Evolutionary conservation across 306 rosid species (phyloP).

Genomic region (Fragaria ananassa): DNA sequence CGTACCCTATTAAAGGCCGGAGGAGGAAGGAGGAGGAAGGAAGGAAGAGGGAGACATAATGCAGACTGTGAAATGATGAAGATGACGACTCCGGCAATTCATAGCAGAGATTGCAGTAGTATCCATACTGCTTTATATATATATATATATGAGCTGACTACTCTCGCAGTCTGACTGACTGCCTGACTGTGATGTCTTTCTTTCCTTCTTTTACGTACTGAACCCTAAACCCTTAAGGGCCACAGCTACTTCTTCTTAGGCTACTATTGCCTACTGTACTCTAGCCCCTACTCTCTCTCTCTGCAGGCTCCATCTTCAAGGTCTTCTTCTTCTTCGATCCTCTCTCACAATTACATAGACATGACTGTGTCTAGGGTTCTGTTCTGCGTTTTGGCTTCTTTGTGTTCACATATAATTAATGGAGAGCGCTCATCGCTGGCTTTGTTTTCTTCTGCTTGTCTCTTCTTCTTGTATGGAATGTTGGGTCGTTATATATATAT

Average conservation of each 20-base stretch:
- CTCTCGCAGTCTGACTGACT: neutral
- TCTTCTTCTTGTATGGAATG: neutral
- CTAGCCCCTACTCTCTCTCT: constrained; percentile 35
- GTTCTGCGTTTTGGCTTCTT: neutral
- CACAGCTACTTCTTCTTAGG: neutral
- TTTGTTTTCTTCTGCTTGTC: neutral
- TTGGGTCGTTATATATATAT: neutral
- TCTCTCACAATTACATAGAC: neutral
- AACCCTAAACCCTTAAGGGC: neutral
- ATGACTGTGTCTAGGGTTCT: neutral
- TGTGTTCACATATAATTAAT: neutral
- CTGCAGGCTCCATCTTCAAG: neutral
- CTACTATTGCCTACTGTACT: neutral
- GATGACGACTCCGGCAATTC: neutral
- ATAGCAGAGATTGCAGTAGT: neutral
- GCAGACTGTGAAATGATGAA: neutral
- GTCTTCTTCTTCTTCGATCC: neutral
- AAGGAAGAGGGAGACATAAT: neutral
- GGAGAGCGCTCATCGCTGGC: neutral
- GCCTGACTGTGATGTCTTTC: neutral
- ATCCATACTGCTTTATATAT: neutral
- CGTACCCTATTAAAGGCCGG: neutral
- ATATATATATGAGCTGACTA: neutral
- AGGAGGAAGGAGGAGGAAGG: no score
- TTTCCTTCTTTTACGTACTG: neutral